phyloP scores from a whole-genome alignment of 768 basidiomycete species.

The Macrolepiota dolichaula region DNA sequence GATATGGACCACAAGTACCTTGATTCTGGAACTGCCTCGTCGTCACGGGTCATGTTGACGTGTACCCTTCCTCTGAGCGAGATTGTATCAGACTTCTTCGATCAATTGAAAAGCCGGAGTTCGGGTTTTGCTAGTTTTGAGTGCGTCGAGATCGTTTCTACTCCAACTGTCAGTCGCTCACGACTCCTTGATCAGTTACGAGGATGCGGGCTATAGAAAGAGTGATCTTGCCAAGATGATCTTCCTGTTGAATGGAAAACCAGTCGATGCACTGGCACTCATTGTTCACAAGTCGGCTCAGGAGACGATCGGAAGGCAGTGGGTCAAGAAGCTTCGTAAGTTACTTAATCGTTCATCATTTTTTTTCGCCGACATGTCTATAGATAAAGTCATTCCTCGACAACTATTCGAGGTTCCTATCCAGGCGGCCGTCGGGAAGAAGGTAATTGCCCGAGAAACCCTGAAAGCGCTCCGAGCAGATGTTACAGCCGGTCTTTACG shows the following conservation, averaged over 20 bases:
- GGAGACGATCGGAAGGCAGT: constrained; percentile 68
- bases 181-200: constrained; percentile 59
- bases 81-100: constrained; percentile 94
- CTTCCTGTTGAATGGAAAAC: constrained; percentile 84
- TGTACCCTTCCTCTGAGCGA: constrained; percentile 87
- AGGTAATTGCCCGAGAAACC: constrained; percentile 86
- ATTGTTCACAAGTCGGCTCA: constrained; percentile 85
- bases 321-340: constrained; percentile 93
- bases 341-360: constrained; percentile 11
- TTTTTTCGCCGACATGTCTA: not conserved
- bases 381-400: constrained; percentile 88
- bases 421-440: constrained; percentile 86
- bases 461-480: constrained; percentile 84
- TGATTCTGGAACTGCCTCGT: constrained; percentile 48
- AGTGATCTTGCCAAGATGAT: constrained; percentile 90
- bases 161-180: not conserved
- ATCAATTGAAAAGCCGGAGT: constrained; percentile 88
- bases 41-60: constrained; percentile 74
- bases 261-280: constrained; percentile 90
- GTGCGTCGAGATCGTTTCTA: constrained; percentile 38
- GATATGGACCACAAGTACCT: constrained; percentile 84
- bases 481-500: constrained; percentile 92
- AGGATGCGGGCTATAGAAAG: constrained; percentile 84
- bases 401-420: constrained; percentile 95
- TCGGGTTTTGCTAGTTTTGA: constrained; percentile 93